A percentile compares a stretch with the other conserved stretches of the same genome.
phyloP scores from a whole-genome alignment of 768 basidiomycete genomes.

The Hydnomerulius pinastri region DNA sequence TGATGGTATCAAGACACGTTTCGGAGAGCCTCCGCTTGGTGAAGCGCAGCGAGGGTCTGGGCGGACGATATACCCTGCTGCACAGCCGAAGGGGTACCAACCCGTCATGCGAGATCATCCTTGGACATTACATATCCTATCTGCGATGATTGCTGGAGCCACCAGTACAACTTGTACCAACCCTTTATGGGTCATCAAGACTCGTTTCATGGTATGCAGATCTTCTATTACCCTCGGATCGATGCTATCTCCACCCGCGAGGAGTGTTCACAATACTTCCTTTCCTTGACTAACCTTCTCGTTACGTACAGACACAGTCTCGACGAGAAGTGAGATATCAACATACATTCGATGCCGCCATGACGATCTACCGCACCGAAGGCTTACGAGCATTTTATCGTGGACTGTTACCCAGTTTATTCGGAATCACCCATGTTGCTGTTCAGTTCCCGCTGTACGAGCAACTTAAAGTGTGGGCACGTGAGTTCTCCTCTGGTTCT shows the following conservation, averaged over 20 bases:
- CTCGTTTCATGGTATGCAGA: conserved; percentile 88
- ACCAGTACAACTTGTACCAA: conserved; percentile 92
- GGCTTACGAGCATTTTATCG: conserved; percentile 91
- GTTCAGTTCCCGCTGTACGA: conserved; percentile 99
- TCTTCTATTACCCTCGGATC: background rate
- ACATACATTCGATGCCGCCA: conserved; percentile 87
- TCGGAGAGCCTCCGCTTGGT: conserved; percentile 67
- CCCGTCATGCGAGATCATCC: conserved; percentile 79
- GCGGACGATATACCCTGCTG: conserved; percentile 75
- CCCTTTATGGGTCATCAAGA: conserved; percentile 99
- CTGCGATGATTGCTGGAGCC: conserved; percentile 95
- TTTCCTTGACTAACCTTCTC: background rate
- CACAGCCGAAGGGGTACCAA: conserved; percentile 85
- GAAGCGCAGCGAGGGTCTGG: conserved; percentile 35
- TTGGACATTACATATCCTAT: conserved; percentile 87
- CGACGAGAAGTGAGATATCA: conserved; percentile 76
- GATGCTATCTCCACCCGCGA: conserved; percentile 1
- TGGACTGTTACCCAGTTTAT: conserved; percentile 87
- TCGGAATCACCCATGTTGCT: conserved; percentile 93
- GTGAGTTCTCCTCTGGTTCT: conserved; percentile 52
- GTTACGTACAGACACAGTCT: conserved; percentile 72
- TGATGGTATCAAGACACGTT: conserved; percentile 87
- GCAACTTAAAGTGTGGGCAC: conserved; percentile 80
- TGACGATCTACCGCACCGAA: conserved; percentile 88
- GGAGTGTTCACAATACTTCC: conserved; percentile 13